Evolutionary conservation across 2,329 filamentous ascomycete species (phyloP), one percentile per base, ranked within the genome.

Genomic region (Lithohypha guttulata): DNA sequence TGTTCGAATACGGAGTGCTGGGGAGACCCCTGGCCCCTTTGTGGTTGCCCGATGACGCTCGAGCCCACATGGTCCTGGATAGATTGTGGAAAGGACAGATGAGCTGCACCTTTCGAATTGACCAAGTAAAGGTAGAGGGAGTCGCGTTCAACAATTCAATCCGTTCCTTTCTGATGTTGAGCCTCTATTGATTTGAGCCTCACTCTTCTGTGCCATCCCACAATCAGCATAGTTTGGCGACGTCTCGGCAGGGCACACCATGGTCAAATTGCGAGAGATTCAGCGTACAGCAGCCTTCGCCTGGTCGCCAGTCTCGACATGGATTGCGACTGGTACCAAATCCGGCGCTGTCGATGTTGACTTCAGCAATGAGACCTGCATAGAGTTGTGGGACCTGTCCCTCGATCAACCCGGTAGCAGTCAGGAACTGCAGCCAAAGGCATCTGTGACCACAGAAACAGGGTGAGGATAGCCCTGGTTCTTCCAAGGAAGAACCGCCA

Each of bases 221-320:
- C n/a, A n/a, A n/a, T n/a, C n/a, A n/a, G n/a, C n/a, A n/a, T n/a
- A n/a, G n/a, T n/a, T n/a, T n/a, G n/a, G n/a, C n/a, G n/a, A n/a
- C n/a, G n/a, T n/a, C n/a, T n/a, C n/a, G n/a, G n/a, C n/a, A n/a
- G n/a, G n/a, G n/a, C n/a, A n/a, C 9, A 14, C 26, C 62, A 98
- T 98, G 91, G 89, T 95, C 65, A 84, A 86, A 68, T 73, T 96
- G 64, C 79, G 89, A 71, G 87, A 96, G 70, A 93, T 98, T 58
- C 84, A 86, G 61, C 79, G 91, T 65, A 98, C 91, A 56, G 91
- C 89, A 62, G 83, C 89, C 55, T 98, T 98, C 63, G 85, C 91
- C 57, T 98, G 91, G 89, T 94, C 85, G 52, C 82, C 87, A 18
- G 83, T 79, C 53, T 67, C 84, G 35, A 73, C 75, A 26, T 71